Conservation (phyloP, 805 yeast species). For the Schwanniomyces yamadae region DNA sequence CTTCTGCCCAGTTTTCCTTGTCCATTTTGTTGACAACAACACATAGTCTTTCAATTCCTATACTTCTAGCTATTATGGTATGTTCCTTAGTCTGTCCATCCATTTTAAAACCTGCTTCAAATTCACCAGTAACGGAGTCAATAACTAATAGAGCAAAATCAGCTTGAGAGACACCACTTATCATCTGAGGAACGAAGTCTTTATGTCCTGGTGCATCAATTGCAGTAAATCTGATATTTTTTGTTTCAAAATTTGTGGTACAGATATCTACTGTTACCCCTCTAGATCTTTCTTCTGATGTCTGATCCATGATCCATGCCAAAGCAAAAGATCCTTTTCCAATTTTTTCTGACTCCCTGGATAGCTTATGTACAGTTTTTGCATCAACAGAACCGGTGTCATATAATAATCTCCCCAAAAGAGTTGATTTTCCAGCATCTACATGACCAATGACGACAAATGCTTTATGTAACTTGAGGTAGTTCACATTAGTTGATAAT, state of each 20-base stretch:
- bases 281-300: conserved; percentile 67
- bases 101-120: conserved; percentile 64
- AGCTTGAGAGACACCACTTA: conserved; percentile 78
- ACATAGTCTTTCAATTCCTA: conserved; percentile 62
- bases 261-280: conserved; percentile 82
- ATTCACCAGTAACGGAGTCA: conserved; percentile 64
- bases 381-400: conserved; percentile 68
- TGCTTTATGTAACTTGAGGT: conserved; percentile 55
- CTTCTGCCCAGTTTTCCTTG: conserved; percentile 54
- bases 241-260: conserved; percentile 63
- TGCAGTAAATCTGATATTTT: conserved; percentile 55
- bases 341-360: conserved; percentile 59
- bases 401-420: conserved; percentile 69
- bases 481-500: conserved; percentile 28
- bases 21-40: conserved; percentile 75
- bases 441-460: conserved; percentile 85
- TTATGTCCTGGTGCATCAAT: conserved; percentile 85
- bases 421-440: conserved; percentile 81
- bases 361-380: conserved; percentile 58
- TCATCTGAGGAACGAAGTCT: conserved; percentile 84
- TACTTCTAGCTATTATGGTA: conserved; percentile 60
- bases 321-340: conserved; percentile 81
- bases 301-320: conserved; percentile 86
- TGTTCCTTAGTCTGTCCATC: conserved; percentile 83
- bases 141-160: conserved; percentile 72